These are phyloP conservation scores for Pichia rugopelliculosa DNA, from an alignment of 805 yeast genomes.

Conservation along the genomic window DNA sequence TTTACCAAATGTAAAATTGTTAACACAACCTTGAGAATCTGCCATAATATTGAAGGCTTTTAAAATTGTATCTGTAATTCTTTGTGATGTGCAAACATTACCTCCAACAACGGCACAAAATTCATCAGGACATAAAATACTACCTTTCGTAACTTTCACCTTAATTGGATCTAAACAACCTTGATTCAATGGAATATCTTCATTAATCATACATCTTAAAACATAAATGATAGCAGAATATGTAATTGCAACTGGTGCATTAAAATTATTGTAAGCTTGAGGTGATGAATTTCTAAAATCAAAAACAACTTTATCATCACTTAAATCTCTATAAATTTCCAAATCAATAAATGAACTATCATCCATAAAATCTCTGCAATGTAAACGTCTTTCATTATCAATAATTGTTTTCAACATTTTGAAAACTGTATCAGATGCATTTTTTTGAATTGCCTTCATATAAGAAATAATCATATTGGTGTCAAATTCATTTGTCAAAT, in stretches of 20 bases:
- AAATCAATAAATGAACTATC: slow-evolving; percentile 66
- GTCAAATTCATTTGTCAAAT: slow-evolving; percentile 58
- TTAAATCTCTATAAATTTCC: slow-evolving; percentile 38
- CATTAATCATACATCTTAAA: slow-evolving; percentile 73
- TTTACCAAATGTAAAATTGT: slow-evolving; percentile 86
- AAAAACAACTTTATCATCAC: slow-evolving; percentile 53
- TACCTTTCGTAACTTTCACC: slow-evolving; percentile 53
- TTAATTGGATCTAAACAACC: slow-evolving; percentile 82
- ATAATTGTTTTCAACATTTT: slow-evolving; percentile 39
- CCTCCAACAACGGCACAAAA: slow-evolving; percentile 97
- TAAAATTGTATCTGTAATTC: slow-evolving; percentile 83
- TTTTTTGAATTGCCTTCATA: slow-evolving; percentile 75
- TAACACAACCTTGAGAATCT: slow-evolving; percentile 94
- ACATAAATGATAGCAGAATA: slow-evolving; percentile 85
- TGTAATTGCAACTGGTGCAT: slow-evolving; percentile 88
- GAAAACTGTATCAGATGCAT: slow-evolving; percentile 66
- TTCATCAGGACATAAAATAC: slow-evolving; percentile 63
- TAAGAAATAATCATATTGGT: slow-evolving; percentile 53
- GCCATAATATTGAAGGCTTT: slow-evolving; percentile 86
- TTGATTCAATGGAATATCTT: slow-evolving; percentile 86
- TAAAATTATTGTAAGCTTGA: slow-evolving; percentile 80
- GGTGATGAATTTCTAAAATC: slow-evolving; percentile 83
- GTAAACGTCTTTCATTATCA: slow-evolving; percentile 31
- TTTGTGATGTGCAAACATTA: slow-evolving; percentile 89
- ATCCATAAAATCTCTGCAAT: slow-evolving; percentile 67